Percentiles rank a stretch among this genome's conserved stretches.
Conservation (phyloP, 352 stramenopile genomes). For the Peronospora destructor region DNA sequence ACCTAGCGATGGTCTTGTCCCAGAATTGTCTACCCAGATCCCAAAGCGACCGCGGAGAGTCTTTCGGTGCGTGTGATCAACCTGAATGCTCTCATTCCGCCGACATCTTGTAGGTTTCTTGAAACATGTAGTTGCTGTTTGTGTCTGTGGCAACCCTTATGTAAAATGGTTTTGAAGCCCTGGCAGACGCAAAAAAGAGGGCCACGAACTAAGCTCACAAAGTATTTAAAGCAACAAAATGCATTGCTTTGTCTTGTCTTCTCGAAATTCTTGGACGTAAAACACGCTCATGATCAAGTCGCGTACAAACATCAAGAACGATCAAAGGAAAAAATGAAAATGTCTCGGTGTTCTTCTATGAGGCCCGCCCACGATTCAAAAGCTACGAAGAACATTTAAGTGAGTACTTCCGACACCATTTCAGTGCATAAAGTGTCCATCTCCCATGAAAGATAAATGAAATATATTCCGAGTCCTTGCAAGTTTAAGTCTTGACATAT, state of each 20-base stretch:
- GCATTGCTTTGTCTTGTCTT: constrained; percentile 18
- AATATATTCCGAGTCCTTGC: too few species aligned
- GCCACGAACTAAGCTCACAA: constrained; percentile 7
- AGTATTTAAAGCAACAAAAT: constrained; percentile 33
- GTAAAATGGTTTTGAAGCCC: constrained; percentile 16
- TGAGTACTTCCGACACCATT: constrained; percentile 77
- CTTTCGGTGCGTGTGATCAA: constrained; percentile 58
- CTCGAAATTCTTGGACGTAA: background rate
- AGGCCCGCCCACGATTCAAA: constrained; percentile 84
- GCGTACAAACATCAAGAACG: background rate
- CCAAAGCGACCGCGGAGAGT: constrained; percentile 54
- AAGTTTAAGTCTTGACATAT: too few species aligned
- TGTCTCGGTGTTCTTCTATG: constrained; percentile 31
- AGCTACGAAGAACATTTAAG: constrained; percentile 83
- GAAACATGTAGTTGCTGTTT: constrained; percentile 10
- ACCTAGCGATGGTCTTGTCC: constrained; percentile 55
- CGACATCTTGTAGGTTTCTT: constrained; percentile 1
- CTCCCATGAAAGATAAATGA: too few species aligned
- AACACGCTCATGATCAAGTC: background rate
- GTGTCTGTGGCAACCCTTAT: constrained; percentile 17
- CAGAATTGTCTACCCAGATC: constrained; percentile 32
- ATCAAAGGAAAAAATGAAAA: background rate
- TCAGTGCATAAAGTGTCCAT: too few species aligned
- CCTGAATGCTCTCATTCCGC: background rate
- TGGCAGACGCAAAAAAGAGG: background rate